Conservation (phyloP, 345 rosid genomes). For the Citrus unshiu region DNA sequence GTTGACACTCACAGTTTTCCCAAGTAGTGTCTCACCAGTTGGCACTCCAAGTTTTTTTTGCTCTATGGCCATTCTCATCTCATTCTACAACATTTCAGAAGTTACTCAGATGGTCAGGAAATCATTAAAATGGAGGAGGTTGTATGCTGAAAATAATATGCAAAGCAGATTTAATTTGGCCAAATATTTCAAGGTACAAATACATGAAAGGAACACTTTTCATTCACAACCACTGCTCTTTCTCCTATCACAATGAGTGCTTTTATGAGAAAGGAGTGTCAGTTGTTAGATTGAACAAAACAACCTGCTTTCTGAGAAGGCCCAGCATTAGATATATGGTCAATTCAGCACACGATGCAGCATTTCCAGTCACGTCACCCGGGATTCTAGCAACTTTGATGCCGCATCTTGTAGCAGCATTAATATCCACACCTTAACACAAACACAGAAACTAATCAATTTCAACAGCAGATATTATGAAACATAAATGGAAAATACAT, state of each 20-base stretch:
- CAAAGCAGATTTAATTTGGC: not conserved
- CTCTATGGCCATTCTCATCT: constrained; percentile 54
- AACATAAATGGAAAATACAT: not conserved
- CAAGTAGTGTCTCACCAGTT: constrained; percentile 61
- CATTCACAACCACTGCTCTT: not conserved
- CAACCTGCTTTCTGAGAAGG: constrained; percentile 84
- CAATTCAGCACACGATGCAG: constrained; percentile 87
- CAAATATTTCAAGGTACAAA: not conserved
- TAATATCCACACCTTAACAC: constrained; percentile 73
- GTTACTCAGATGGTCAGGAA: not conserved
- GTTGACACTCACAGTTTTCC: constrained; percentile 66
- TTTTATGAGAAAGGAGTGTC: not conserved
- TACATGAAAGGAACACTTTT: not conserved
- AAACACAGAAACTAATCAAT: not conserved
- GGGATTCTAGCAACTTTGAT: constrained; percentile 90
- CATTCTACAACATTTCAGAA: constrained; percentile 45
- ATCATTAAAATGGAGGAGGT: not conserved
- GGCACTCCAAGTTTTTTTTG: constrained; percentile 79
- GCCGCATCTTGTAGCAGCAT: constrained; percentile 73
- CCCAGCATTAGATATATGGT: constrained; percentile 75
- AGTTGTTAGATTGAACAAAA: not conserved
- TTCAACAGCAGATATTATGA: not conserved
- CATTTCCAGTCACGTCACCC: constrained; percentile 70
- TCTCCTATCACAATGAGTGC: not conserved
- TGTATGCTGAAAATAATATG: not conserved